Evolutionary conservation across 768 basidiomycete species (phyloP).

Genomic region (Boletellus sp.): DNA sequence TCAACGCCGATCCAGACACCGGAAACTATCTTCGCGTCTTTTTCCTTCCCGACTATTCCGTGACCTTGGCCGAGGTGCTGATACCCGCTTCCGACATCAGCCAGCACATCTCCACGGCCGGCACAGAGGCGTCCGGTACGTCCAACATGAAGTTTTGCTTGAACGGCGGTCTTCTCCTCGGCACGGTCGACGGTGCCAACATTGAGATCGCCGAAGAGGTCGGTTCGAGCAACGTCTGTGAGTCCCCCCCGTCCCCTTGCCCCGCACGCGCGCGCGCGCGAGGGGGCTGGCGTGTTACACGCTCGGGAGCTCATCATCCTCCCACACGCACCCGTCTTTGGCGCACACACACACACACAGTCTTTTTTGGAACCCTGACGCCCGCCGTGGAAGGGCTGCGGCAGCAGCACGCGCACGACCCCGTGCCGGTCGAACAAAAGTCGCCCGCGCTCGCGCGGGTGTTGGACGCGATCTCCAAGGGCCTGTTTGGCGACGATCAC

Average conservation of each 20-base stretch:
- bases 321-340: no score
- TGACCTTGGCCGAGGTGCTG: constrained; percentile 76
- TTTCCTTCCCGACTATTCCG: constrained; percentile 96
- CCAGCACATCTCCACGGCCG: constrained; percentile 96
- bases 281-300: background rate
- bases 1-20: constrained; percentile 77
- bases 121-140: constrained; percentile 83
- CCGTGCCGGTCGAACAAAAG: constrained; percentile 75
- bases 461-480: constrained; percentile 68
- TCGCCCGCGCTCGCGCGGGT: constrained; percentile 80
- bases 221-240: constrained; percentile 88
- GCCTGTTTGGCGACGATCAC: constrained; percentile 73
- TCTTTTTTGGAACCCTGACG: constrained; percentile 89
- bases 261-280: background rate
- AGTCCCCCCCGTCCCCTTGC: constrained; percentile 37
- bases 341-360: no score
- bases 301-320: background rate
- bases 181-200: constrained; percentile 93
- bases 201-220: constrained; percentile 97
- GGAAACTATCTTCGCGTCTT: constrained; percentile 82
- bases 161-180: constrained; percentile 85
- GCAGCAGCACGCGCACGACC: constrained; percentile 81
- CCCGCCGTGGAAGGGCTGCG: constrained; percentile 85
- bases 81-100: constrained; percentile 93
- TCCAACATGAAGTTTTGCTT: constrained; percentile 90